phyloP scores from a whole-genome alignment of 2,329 filamentous ascomycete species.

The Hirsutella minnesotensis region DNA sequence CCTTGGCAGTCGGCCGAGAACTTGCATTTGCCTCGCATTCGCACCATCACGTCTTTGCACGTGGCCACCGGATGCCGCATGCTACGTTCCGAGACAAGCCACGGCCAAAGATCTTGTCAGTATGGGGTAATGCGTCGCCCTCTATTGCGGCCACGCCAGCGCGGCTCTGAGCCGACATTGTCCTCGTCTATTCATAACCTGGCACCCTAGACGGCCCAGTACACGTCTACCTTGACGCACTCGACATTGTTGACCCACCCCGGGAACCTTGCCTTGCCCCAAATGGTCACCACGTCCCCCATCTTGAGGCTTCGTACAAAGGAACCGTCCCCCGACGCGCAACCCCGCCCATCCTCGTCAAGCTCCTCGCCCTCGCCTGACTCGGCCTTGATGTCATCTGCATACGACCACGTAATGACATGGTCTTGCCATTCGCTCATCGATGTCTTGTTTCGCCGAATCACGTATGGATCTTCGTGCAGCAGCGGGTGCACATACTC shows the following conservation, averaged over 20 bases:
- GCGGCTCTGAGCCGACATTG: too few species aligned
- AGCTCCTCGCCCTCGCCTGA: conserved; percentile 27
- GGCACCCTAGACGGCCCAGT: conserved; percentile 37
- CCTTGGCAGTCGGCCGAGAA: too few species aligned
- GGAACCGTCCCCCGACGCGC: conserved; percentile 36
- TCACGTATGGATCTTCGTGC: conserved; percentile 23
- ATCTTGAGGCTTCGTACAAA: conserved; percentile 43
- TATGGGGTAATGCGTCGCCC: too few species aligned
- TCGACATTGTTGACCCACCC: conserved; percentile 42
- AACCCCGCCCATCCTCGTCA: conserved; percentile 33
- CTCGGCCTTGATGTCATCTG: conserved; percentile 33
- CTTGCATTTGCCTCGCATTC: too few species aligned
- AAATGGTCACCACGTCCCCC: conserved; percentile 51
- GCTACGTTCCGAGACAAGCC: too few species aligned
- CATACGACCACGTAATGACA: conserved; percentile 39
- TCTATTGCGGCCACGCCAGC: too few species aligned
- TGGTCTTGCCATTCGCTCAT: conserved; percentile 24
- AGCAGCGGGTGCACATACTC: conserved; percentile 26
- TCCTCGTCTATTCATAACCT: too few species aligned
- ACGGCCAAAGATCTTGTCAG: too few species aligned
- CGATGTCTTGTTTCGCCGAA: conserved; percentile 36
- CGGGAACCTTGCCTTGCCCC: conserved; percentile 45
- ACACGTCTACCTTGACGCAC: conserved; percentile 41
- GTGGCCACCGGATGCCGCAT: too few species aligned
- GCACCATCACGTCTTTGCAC: too few species aligned